Conservation (phyloP, 345 rosid genomes). For the Citrus reticulata region DNA sequence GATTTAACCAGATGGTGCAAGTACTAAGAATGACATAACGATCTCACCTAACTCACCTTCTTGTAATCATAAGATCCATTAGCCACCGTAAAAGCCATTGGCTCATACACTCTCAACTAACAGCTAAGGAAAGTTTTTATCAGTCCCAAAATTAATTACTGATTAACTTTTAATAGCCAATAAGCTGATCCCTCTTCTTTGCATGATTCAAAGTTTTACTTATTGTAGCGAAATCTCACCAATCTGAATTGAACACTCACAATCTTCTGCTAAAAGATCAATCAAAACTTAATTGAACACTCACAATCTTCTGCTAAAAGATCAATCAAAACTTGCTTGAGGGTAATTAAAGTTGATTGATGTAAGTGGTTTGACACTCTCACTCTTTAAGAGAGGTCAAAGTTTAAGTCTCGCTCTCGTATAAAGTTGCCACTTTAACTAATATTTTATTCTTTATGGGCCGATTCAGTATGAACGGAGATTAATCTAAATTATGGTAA, state of each 20-base stretch:
- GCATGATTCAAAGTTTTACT: not conserved
- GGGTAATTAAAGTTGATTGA: too few relatives aligned
- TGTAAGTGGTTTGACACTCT: too few relatives aligned
- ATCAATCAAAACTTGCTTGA: not conserved
- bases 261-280: too few relatives aligned
- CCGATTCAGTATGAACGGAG: accelerated
- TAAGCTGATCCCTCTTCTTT: not conserved
- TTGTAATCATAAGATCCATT: not conserved
- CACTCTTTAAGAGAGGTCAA: too few relatives aligned
- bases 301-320: too few relatives aligned
- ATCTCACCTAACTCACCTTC: constrained; percentile 20
- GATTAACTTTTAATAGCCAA: not conserved
- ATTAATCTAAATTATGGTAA: too few relatives aligned
- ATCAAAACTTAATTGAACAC: not conserved
- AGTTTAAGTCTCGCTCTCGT: accelerated
- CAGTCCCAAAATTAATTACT: not conserved
- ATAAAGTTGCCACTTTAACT: accelerated
- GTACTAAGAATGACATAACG: constrained; percentile 2
- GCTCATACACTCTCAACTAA: not conserved
- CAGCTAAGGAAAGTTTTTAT: not conserved
- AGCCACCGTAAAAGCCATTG: not conserved
- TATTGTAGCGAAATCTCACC: not conserved
- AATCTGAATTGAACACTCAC: not conserved
- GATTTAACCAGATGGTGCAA: constrained; percentile 2
- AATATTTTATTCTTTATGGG: accelerated